Conservation (phyloP, 805 yeast genomes). For the Saccharomycopsis babjevae region DNA sequence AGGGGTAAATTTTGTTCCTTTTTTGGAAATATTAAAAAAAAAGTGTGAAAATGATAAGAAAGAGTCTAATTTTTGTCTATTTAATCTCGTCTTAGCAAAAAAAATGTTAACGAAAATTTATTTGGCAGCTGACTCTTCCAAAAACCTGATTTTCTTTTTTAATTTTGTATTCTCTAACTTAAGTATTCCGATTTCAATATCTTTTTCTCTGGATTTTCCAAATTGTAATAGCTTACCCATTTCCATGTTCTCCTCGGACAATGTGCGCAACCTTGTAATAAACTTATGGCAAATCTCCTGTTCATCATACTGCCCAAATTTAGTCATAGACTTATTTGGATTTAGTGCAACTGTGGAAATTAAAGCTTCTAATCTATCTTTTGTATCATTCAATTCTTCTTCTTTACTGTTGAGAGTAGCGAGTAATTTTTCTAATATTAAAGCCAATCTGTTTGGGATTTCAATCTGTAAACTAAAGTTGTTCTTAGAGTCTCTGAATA, state of each 20-base stretch:
- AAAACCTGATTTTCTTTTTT: slow-evolving; percentile 25
- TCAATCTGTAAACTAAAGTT: neutral
- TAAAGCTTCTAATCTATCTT: slow-evolving; percentile 51
- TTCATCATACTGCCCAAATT: slow-evolving; percentile 57
- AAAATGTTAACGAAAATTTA: neutral
- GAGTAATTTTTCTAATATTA: slow-evolving; percentile 36
- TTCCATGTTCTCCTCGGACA: slow-evolving; percentile 61
- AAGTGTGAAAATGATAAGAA: neutral
- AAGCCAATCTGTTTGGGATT: slow-evolving; percentile 1
- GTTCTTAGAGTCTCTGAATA: neutral
- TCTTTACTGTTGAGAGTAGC: slow-evolving; percentile 36
- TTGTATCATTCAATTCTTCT: slow-evolving; percentile 51
- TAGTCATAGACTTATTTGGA: slow-evolving; percentile 36
- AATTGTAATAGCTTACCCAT: slow-evolving; percentile 61
- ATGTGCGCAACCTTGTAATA: slow-evolving; percentile 45
- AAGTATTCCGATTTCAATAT: slow-evolving; percentile 56
- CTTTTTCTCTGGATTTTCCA: slow-evolving; percentile 65
- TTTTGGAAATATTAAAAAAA: neutral
- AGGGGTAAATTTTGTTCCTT: neutral
- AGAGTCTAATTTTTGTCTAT: neutral
- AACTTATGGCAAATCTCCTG: slow-evolving; percentile 69
- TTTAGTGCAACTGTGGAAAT: slow-evolving; percentile 44
- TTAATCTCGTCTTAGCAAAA: neutral
- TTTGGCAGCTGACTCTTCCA: slow-evolving; percentile 1
- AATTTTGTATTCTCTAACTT: slow-evolving; percentile 41